Evolutionary conservation across 1,139 yeast genomes (phyloP).

Genomic region (Geotrichum phurueaensis): DNA sequence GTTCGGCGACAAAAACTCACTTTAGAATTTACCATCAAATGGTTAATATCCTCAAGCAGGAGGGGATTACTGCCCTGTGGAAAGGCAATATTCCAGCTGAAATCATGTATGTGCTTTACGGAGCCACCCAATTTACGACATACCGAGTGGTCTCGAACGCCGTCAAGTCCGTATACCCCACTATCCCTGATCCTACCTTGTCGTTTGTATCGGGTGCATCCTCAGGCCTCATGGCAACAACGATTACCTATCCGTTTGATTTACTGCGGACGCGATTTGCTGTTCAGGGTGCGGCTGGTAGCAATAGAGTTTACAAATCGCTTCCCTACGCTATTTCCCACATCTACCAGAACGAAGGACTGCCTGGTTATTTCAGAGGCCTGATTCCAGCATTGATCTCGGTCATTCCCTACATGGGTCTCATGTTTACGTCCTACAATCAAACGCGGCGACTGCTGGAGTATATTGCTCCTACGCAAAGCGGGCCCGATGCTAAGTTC

Average conservation of each 20-base stretch:
- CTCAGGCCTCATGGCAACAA: conserved; percentile 71
- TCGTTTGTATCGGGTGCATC: conserved; percentile 64
- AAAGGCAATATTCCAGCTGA: conserved; percentile 95
- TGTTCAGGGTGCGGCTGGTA: conserved; percentile 31
- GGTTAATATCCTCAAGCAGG: conserved; percentile 39
- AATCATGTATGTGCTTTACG: conserved; percentile 73
- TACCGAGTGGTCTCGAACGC: conserved; percentile 51
- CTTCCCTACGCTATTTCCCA: conserved; percentile 40
- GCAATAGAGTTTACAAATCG: conserved; percentile 49
- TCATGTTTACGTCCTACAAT: conserved; percentile 66
- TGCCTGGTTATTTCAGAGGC: conserved; percentile 58
- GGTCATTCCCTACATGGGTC: conserved; percentile 59
- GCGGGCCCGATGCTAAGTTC: conserved; percentile 7
- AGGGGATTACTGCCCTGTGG: conserved; percentile 71
- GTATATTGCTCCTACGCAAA: conserved; percentile 14
- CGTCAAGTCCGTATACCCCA: conserved; percentile 31
- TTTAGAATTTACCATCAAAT: conserved; percentile 33
- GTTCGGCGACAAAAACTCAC: neutral
- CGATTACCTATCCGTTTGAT: conserved; percentile 81
- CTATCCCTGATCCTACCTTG: conserved; percentile 41
- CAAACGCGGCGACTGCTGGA: conserved; percentile 17
- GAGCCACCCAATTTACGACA: conserved; percentile 76
- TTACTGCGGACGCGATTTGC: conserved; percentile 78
- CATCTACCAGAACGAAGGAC: conserved; percentile 48
- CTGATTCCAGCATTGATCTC: conserved; percentile 56